These are phyloP conservation scores for Paecilomyces sp. DNA, from an alignment of 2,329 filamentous ascomycete species.

Conservation along the genomic window DNA sequence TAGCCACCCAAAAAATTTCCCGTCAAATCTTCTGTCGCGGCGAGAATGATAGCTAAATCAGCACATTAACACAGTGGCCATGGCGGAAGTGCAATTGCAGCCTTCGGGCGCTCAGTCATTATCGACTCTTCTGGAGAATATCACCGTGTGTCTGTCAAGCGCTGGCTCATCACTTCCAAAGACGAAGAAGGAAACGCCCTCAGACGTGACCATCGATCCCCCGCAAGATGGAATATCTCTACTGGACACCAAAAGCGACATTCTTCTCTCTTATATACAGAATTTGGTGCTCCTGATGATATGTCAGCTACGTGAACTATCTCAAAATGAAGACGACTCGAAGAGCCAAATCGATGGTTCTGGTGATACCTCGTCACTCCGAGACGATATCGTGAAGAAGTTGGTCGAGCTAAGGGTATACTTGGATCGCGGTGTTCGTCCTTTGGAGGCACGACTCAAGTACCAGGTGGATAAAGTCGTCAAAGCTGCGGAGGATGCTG, in stretches of 20 bases:
- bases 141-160: slow-evolving; percentile 27
- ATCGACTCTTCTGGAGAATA: slow-evolving; percentile 23
- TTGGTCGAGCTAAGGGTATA: slow-evolving; percentile 89
- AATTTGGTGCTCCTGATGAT: slow-evolving; percentile 85
- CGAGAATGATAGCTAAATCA: not conserved
- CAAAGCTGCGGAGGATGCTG: slow-evolving; percentile 62
- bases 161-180: slow-evolving; percentile 29
- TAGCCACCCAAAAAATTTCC: slow-evolving; percentile 11
- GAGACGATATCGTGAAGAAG: slow-evolving; percentile 70
- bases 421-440: slow-evolving; percentile 84
- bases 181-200: slow-evolving; percentile 24
- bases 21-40: slow-evolving; percentile 2
- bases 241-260: slow-evolving; percentile 90
- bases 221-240: slow-evolving; percentile 85
- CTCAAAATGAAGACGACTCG: slow-evolving; percentile 16
- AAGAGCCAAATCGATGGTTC: slow-evolving; percentile 27
- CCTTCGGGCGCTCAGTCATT: slow-evolving; percentile 18
- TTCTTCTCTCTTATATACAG: slow-evolving; percentile 93
- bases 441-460: slow-evolving; percentile 80
- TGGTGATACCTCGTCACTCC: slow-evolving; percentile 36
- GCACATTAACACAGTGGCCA: slow-evolving; percentile 14
- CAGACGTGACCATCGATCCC: slow-evolving; percentile 65
- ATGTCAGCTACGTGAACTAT: slow-evolving; percentile 62
- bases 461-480: slow-evolving; percentile 96
- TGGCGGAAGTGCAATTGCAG: slow-evolving; percentile 11